Base-by-base conservation (phyloP, 1,284 basidiomycete genomes). In the Cryptococcus floricola region DNA sequence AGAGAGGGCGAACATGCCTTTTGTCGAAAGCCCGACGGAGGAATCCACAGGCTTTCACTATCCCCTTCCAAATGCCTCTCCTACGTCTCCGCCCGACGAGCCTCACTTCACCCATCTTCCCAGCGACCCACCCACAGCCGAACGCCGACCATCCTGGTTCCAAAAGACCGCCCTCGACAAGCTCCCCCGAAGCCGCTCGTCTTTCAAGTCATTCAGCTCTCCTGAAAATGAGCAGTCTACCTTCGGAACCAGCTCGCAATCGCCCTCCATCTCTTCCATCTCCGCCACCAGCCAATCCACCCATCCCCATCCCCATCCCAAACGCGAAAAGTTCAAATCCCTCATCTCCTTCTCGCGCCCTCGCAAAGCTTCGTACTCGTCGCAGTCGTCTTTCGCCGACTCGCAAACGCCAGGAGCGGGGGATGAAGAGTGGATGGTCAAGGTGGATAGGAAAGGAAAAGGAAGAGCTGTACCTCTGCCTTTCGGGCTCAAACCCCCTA, bases 321-420 rank as follows among this genome's bases (percentile, higher is more conserved):
- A 39, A 5, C 48, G 45, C 37, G 54, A 53, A 16, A 39, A 48
- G 45, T 38, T 62, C 7, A 57, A 57, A 46, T 54, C 56, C 3
- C 50, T 58, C 25, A 31, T 62, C 12, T 48, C 57, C 4, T 38
- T 56, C 16, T 55, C 58, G 12, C 39, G 46, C 6, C 46, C 52
- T 5, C 52, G 56, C 16, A 50, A 41, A 10, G 37, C 39, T 4
- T 56, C 56, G 13, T 53, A 53, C 7, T 25, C 53, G 5, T 58
- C 60, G n/a, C 50, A 34, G 7, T 34, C 31, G 6, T 6, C 31
- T 34, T 34, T 34, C 31, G 31, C 10, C 31, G 31, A 34, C 23
- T 4, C 7, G 31, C 31, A 8, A 34, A 0, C 28, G 28, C 9
- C 18, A 28, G 16, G 31, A 23, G 41, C 14, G 9, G 19, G 14